These are phyloP conservation scores for Arthroderma uncinatum DNA, from an alignment of 2,329 filamentous ascomycete genomes.

Conservation along the genomic window DNA sequence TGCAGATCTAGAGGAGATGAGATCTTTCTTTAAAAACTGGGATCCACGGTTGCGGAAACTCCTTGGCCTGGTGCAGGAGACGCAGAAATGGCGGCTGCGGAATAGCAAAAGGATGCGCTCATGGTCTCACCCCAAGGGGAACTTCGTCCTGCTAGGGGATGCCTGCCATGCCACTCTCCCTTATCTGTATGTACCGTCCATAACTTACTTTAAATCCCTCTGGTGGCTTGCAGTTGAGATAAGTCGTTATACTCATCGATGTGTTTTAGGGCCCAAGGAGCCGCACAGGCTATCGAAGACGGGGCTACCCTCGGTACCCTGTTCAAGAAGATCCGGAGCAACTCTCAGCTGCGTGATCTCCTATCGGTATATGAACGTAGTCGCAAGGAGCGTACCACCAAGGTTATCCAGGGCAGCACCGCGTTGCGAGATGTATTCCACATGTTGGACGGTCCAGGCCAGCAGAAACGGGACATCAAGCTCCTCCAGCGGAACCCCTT, in stretches of 20 bases:
- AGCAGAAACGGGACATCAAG: constrained; percentile 42
- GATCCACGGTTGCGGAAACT: constrained; percentile 33
- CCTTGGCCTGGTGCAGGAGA: constrained; percentile 9
- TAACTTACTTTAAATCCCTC: constrained; percentile 21
- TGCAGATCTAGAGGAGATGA: constrained; percentile 40
- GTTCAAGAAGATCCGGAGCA: constrained; percentile 14
- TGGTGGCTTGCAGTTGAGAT: not conserved
- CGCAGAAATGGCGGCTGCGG: constrained; percentile 48
- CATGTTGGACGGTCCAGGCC: constrained; percentile 47
- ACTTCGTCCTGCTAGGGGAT: constrained; percentile 52
- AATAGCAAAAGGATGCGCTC: constrained; percentile 45
- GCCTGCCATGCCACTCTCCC: constrained; percentile 55
- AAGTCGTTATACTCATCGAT: not conserved
- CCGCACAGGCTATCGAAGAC: constrained; percentile 24
- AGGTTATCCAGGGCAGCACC: constrained; percentile 50
- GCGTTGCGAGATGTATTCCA: constrained; percentile 53
- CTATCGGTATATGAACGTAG: constrained; percentile 45
- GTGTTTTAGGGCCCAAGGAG: constrained; percentile 22
- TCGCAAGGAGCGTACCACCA: constrained; percentile 47
- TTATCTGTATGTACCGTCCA: constrained; percentile 42
- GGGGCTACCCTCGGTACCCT: constrained; percentile 21
- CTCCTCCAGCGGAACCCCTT: constrained; percentile 31
- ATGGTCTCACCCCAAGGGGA: constrained; percentile 47
- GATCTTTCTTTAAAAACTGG: constrained; percentile 45
- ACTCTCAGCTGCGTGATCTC: constrained; percentile 13